phyloP scores from a whole-genome alignment of 1,284 basidiomycete species.

The Takashimella koratensis region DNA sequence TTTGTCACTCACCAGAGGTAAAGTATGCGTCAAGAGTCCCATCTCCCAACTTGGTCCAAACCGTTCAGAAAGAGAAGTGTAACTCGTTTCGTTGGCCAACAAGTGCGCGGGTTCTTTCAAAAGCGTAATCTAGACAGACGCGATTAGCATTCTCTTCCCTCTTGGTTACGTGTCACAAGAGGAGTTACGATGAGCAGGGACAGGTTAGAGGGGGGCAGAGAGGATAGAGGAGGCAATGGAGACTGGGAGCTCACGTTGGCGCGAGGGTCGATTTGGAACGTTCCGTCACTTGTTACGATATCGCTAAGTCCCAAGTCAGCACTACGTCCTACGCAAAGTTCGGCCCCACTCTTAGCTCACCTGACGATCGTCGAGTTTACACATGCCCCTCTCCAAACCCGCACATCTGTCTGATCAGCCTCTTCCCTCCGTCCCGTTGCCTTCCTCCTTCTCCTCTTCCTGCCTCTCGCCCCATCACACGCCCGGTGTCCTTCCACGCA shows the following conservation, averaged over 20 bases:
- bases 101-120: slow-evolving; percentile 1
- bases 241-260: neutral
- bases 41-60: slow-evolving; percentile 3
- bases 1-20: slow-evolving; percentile 5
- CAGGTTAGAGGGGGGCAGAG: too few species aligned
- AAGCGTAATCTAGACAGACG: slow-evolving; percentile 9
- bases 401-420: neutral
- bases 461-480: too few species aligned
- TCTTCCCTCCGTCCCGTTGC: neutral
- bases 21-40: slow-evolving; percentile 5
- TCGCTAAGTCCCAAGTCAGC: too few species aligned
- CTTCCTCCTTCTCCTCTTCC: neutral
- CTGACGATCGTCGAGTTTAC: neutral
- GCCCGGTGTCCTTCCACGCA: too few species aligned
- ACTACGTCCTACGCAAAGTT: too few species aligned
- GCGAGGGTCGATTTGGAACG: neutral
- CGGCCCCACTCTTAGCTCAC: neutral
- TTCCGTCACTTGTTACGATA: slow-evolving; percentile 1
- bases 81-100: neutral
- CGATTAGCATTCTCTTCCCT: neutral
- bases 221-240: too few species aligned
- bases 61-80: neutral
- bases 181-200: too few species aligned
- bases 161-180: slow-evolving; percentile 1
- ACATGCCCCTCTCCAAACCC: neutral